Evolutionary conservation across 768 basidiomycete species (phyloP).

Genomic region (Trametes maxima): DNA sequence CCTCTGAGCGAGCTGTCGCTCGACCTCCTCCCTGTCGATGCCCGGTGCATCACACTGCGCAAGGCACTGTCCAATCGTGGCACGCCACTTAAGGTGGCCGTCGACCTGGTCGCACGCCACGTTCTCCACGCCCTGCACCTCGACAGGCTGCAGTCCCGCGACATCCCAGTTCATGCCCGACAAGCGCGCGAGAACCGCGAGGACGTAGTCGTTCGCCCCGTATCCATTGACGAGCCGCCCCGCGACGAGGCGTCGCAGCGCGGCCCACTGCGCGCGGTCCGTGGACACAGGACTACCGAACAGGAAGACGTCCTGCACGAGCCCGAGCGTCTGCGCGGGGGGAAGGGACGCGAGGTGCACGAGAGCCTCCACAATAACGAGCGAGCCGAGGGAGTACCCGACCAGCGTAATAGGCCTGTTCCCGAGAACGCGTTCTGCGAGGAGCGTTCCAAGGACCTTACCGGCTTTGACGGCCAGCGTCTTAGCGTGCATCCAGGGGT

Average conservation of each 20-base stretch:
- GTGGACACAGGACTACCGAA: conserved; percentile 53
- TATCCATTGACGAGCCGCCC: conserved; percentile 60
- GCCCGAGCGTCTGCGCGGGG: conserved; percentile 45
- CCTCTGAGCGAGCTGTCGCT: conserved; percentile 37
- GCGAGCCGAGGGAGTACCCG: conserved; percentile 59
- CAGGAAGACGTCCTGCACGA: conserved; percentile 57
- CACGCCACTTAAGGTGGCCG: conserved; percentile 54
- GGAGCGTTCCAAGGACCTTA: conserved; percentile 53
- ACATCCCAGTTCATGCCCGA: conserved; percentile 51
- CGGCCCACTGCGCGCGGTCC: conserved; percentile 45
- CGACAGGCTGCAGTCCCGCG: conserved; percentile 51
- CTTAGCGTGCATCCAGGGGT: conserved; percentile 60
- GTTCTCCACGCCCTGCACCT: conserved; percentile 56
- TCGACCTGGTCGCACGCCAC: conserved; percentile 48
- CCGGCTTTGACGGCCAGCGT: conserved; percentile 56
- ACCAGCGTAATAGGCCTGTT: conserved; percentile 54
- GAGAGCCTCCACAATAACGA: conserved; percentile 60
- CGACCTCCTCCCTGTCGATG: conserved; percentile 39
- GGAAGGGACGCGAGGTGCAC: conserved; percentile 48
- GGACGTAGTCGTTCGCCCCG: conserved; percentile 52
- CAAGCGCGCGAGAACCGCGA: conserved; percentile 52
- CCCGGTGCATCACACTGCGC: conserved; percentile 43
- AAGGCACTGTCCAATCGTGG: conserved; percentile 50
- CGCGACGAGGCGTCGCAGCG: conserved; percentile 49
- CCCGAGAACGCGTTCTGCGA: conserved; percentile 53